phyloP scores from a whole-genome alignment of 371 early-diverging fungal genomes.

The Mucor indicus region DNA sequence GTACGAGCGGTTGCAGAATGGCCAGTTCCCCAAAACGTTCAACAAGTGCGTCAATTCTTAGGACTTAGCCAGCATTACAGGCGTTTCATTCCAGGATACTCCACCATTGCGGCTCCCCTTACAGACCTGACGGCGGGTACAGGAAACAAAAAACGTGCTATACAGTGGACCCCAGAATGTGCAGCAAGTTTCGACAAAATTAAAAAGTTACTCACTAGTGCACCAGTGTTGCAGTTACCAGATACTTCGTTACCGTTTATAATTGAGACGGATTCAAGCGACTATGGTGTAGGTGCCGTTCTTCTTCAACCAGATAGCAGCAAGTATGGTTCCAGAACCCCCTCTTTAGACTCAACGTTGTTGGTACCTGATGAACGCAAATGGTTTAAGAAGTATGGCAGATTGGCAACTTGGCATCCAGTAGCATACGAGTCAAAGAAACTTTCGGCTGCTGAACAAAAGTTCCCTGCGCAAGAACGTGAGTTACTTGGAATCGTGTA shows the following conservation, averaged over 20 bases:
- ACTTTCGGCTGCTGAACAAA: constrained; percentile 16
- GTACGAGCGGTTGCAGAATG: constrained; percentile 26
- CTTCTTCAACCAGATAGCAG: constrained; percentile 22
- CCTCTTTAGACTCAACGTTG: no score
- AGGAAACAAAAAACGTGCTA: background rate
- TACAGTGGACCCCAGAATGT: constrained; percentile 8
- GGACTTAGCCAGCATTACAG: constrained; percentile 28
- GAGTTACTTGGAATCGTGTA: constrained; percentile 25
- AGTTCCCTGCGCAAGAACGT: constrained; percentile 24
- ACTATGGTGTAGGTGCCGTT: constrained; percentile 24
- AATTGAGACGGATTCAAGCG: constrained; percentile 34
- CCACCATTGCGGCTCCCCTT: constrained; percentile 31
- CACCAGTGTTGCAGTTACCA: constrained; percentile 17
- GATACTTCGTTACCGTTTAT: constrained; percentile 18
- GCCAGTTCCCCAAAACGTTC: constrained; percentile 27
- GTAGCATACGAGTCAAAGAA: constrained; percentile 31
- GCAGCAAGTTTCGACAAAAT: constrained; percentile 7
- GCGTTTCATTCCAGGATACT: constrained; percentile 24
- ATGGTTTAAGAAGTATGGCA: no score
- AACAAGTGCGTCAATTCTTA: constrained; percentile 23
- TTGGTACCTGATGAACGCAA: no score
- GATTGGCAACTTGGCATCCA: constrained; percentile 12
- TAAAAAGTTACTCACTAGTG: constrained; percentile 2
- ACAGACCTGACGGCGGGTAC: constrained; percentile 27
- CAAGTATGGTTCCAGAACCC: no score